phyloP scores from a whole-genome alignment of 371 early-diverging fungal species.

The Chytridium lagenaria region DNA sequence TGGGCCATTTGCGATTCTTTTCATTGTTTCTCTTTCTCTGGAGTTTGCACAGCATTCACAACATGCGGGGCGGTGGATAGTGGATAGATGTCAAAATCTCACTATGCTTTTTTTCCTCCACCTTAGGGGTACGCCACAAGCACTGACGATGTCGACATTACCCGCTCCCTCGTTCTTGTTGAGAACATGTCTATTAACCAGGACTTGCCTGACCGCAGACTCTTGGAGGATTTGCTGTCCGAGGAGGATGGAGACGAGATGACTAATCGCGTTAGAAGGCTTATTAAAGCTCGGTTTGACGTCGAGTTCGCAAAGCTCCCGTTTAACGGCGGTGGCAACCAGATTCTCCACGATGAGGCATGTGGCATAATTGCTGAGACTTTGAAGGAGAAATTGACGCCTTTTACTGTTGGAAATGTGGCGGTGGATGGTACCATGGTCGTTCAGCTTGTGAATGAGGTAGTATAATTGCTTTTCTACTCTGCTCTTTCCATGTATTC shows the following conservation, averaged over 20 bases:
- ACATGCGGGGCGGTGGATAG: slow-evolving; percentile 11
- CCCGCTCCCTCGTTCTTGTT: slow-evolving; percentile 50
- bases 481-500: too few species aligned
- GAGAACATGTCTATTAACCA: slow-evolving; percentile 62
- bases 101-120: neutral
- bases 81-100: neutral
- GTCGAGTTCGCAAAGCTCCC: slow-evolving; percentile 55
- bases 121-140: slow-evolving; percentile 44
- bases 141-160: slow-evolving; percentile 48
- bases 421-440: slow-evolving; percentile 51
- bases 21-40: neutral
- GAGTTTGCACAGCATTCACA: neutral
- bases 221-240: slow-evolving; percentile 52
- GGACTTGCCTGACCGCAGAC: slow-evolving; percentile 47
- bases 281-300: slow-evolving; percentile 49
- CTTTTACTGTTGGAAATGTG: slow-evolving; percentile 50
- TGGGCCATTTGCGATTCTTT: neutral
- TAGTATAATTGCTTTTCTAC: too few species aligned
- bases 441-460: slow-evolving; percentile 54
- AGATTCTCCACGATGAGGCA: slow-evolving; percentile 39
- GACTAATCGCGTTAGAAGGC: slow-evolving; percentile 51
- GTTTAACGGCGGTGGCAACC: slow-evolving; percentile 37
- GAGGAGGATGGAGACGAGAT: slow-evolving; percentile 58
- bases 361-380: slow-evolving; percentile 41
- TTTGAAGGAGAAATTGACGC: slow-evolving; percentile 38